A percentile compares a stretch with the other conserved stretches of the same genome.
Conservation (phyloP, 2,329 filamentous ascomycete genomes). For the Aureobasidium namibiae region DNA sequence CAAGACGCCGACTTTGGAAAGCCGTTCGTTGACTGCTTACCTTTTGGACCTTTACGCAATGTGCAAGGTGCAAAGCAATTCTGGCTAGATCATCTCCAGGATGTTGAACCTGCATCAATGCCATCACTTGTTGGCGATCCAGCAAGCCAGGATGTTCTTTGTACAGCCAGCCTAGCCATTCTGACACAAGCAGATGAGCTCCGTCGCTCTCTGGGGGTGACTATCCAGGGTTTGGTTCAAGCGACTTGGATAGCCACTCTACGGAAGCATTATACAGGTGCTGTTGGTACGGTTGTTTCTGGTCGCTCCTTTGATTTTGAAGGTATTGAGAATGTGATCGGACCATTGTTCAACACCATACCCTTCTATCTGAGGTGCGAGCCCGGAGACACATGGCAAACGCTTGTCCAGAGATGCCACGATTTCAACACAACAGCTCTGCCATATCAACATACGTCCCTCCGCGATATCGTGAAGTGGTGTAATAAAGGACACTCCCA, state of each 20-base stretch:
- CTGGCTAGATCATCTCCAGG: constrained; percentile 54
- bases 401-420: constrained; percentile 58
- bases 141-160: constrained; percentile 16
- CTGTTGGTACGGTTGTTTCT: constrained; percentile 69
- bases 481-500: constrained; percentile 47
- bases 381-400: constrained; percentile 46
- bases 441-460: constrained; percentile 67
- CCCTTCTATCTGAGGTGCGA: constrained; percentile 53
- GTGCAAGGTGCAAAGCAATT: constrained; percentile 49
- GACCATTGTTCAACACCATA: constrained; percentile 84
- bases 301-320: constrained; percentile 65
- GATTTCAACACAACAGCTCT: constrained; percentile 59
- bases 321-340: constrained; percentile 58
- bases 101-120: constrained; percentile 25
- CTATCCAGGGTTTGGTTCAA: constrained; percentile 71
- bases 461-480: constrained; percentile 77
- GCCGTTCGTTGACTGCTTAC: constrained; percentile 58
- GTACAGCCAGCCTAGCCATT: constrained; percentile 28
- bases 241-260: constrained; percentile 59
- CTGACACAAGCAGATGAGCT: constrained; percentile 42
- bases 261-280: constrained; percentile 35
- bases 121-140: constrained; percentile 21
- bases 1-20: constrained; percentile 32
- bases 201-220: constrained; percentile 57
- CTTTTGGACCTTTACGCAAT: constrained; percentile 57